Conservation (phyloP, 1,284 basidiomycete genomes). For the Tylopilus sp. region DNA sequence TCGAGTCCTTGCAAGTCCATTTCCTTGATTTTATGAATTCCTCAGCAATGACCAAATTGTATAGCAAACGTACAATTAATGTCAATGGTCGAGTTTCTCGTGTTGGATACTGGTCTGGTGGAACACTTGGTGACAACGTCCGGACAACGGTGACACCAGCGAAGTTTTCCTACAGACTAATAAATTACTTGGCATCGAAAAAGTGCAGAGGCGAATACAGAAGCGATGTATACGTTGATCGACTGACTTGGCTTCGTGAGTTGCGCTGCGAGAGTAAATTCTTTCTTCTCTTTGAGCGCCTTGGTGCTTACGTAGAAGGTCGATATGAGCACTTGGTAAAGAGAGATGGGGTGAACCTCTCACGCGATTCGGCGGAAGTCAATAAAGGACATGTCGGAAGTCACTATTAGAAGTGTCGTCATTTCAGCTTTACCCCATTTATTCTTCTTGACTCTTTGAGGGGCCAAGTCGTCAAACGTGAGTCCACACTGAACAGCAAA, state of each 20-base stretch:
- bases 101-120: slow-evolving; percentile 55
- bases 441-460: slow-evolving; percentile 41
- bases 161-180: slow-evolving; percentile 53
- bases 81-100: slow-evolving; percentile 65
- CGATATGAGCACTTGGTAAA: slow-evolving; percentile 10
- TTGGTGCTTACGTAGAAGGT: slow-evolving; percentile 51
- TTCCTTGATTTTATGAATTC: slow-evolving; percentile 41
- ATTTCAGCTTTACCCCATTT: slow-evolving; percentile 48
- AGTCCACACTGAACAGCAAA: slow-evolving; percentile 57
- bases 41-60: background rate
- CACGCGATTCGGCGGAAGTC: slow-evolving; percentile 75
- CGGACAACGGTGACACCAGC: slow-evolving; percentile 56
- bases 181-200: slow-evolving; percentile 7
- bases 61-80: slow-evolving; percentile 41
- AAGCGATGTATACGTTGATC: slow-evolving; percentile 57
- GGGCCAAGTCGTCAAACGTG: slow-evolving; percentile 25
- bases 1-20: slow-evolving; percentile 59
- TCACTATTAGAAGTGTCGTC: slow-evolving; percentile 66
- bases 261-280: slow-evolving; percentile 52
- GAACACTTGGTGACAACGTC: slow-evolving; percentile 53
- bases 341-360: slow-evolving; percentile 7
- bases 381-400: slow-evolving; percentile 64
- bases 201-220: slow-evolving; percentile 40
- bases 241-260: slow-evolving; percentile 71
- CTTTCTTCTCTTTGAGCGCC: slow-evolving; percentile 50